Evolutionary conservation across 2,329 filamentous ascomycete species (phyloP).

Genomic region (Achaetomium macrosporum): DNA sequence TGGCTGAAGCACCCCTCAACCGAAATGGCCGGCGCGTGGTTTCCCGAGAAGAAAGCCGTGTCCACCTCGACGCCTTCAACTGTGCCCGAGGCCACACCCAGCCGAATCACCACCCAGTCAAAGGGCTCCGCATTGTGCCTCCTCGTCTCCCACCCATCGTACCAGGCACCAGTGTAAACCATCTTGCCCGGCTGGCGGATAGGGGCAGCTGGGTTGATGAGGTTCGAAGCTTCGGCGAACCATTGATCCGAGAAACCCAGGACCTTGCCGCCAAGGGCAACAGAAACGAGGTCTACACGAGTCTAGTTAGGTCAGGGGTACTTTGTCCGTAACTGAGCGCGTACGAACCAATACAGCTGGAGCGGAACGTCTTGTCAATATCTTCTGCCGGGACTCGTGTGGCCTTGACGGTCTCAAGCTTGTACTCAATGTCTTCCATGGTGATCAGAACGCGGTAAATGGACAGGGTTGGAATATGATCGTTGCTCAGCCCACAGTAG

Average conservation of each 20-base stretch:
- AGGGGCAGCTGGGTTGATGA: slow-evolving; percentile 58
- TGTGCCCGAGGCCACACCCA: slow-evolving; percentile 64
- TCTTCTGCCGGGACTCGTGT: slow-evolving; percentile 45
- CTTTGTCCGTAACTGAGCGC: not conserved
- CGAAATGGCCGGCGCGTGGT: slow-evolving; percentile 73
- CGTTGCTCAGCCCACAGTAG: not conserved
- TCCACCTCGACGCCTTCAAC: slow-evolving; percentile 73
- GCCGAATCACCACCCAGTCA: slow-evolving; percentile 61
- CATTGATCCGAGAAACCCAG: slow-evolving; percentile 62
- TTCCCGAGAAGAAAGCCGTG: slow-evolving; percentile 75
- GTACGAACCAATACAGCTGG: slow-evolving; percentile 54
- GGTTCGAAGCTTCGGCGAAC: slow-evolving; percentile 61
- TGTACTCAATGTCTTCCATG: slow-evolving; percentile 45
- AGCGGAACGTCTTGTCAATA: slow-evolving; percentile 58
- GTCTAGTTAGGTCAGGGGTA: not conserved
- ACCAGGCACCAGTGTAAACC: slow-evolving; percentile 65
- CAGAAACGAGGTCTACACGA: slow-evolving; percentile 53
- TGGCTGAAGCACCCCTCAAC: slow-evolving; percentile 68
- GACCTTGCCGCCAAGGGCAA: slow-evolving; percentile 56
- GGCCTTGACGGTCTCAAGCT: slow-evolving; percentile 49
- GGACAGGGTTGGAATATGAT: not conserved
- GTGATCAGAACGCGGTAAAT: slow-evolving; percentile 14
- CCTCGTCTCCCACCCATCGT: slow-evolving; percentile 65
- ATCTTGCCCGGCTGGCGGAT: slow-evolving; percentile 61
- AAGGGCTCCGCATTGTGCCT: slow-evolving; percentile 59